phyloP scores from a whole-genome alignment of 768 basidiomycete species.

The Lactarius psammicola region DNA sequence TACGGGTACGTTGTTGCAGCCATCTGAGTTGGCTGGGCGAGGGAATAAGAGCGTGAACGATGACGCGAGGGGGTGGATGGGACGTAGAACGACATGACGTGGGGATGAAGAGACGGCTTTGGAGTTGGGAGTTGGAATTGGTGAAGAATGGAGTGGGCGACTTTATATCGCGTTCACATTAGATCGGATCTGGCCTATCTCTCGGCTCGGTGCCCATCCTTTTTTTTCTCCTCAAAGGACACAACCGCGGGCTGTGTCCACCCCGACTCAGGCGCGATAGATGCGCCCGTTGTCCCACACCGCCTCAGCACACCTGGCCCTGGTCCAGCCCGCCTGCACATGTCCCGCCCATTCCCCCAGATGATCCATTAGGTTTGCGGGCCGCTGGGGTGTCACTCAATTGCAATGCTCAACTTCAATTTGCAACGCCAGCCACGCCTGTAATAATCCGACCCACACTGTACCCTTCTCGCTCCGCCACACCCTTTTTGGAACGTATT shows the following conservation, averaged over 20 bases:
- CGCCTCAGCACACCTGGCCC: background rate
- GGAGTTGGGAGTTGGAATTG: conserved; percentile 12
- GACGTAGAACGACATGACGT: conserved; percentile 33
- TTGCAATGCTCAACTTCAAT: background rate
- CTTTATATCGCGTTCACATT: conserved; percentile 16
- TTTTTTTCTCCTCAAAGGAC: background rate
- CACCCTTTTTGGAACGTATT: background rate
- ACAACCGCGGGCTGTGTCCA: background rate
- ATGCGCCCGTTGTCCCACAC: background rate
- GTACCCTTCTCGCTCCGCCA: background rate
- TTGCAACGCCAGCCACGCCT: background rate
- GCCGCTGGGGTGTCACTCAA: background rate
- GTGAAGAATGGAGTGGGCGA: conserved; percentile 5
- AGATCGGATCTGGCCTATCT: conserved; percentile 10
- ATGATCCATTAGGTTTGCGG: background rate
- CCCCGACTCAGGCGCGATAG: background rate
- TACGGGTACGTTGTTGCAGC: conserved; percentile 29
- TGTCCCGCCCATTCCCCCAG: background rate
- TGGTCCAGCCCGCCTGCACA: background rate
- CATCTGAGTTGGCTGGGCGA: conserved; percentile 9
- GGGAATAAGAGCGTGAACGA: conserved; percentile 31
- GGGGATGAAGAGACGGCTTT: conserved; percentile 5
- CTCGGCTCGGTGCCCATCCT: conserved; percentile 1
- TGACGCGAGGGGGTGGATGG: conserved; percentile 27
- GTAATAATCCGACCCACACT: background rate